These are phyloP conservation scores for Flaveria sonorensis DNA, from an alignment of 129 eudicot species.

Conservation along the genomic window DNA sequence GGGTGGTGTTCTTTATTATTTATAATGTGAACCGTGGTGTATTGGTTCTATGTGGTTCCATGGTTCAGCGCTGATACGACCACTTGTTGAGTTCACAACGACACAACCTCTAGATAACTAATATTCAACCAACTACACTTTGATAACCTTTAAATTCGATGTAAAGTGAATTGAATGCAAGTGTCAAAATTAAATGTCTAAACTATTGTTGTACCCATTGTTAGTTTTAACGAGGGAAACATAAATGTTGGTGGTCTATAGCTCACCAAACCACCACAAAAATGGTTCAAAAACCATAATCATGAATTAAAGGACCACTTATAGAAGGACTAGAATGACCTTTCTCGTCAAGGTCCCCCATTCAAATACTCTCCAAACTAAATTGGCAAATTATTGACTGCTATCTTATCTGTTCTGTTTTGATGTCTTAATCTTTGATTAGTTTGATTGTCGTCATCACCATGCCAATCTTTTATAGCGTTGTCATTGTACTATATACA, in stretches of 20 bases:
- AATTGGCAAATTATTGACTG: background rate
- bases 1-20: too few species aligned
- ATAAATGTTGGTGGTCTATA: slow-evolving; percentile 24
- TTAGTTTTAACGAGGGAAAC: slow-evolving; percentile 19
- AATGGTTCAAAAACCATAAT: slow-evolving; percentile 24
- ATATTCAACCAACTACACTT: background rate
- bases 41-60: too few species aligned
- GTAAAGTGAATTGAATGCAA: background rate
- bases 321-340: slow-evolving; percentile 13
- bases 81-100: too few species aligned
- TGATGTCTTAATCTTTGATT: slow-evolving; percentile 22
- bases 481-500: background rate
- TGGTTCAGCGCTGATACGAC: too few species aligned
- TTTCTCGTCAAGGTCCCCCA: slow-evolving; percentile 29
- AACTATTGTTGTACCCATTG: slow-evolving; percentile 23
- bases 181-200: background rate
- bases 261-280: slow-evolving; percentile 26
- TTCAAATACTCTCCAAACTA: slow-evolving; percentile 13
- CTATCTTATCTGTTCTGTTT: background rate
- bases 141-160: background rate
- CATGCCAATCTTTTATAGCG: background rate
- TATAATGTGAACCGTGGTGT: too few species aligned
- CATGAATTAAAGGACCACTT: slow-evolving; percentile 30
- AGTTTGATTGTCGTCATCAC: background rate
- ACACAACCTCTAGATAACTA: background rate